Conservation (phyloP, 2,329 filamentous ascomycete species). For the Kalmusia sp. region DNA sequence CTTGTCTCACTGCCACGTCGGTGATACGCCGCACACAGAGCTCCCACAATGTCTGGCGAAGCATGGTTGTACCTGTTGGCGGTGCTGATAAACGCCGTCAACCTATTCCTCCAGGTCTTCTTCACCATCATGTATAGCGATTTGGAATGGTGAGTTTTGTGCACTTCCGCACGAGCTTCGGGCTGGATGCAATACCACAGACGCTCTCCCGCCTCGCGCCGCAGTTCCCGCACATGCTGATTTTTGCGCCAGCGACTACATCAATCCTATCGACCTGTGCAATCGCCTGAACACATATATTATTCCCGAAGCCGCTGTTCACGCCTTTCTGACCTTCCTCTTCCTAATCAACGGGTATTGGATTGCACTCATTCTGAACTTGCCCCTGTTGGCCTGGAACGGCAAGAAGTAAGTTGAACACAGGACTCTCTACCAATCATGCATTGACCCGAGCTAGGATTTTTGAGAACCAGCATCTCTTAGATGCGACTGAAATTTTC, state of each 20-base stretch:
- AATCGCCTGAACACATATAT: slow-evolving; percentile 99
- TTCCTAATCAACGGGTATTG: slow-evolving; percentile 99
- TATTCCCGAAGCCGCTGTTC: slow-evolving; percentile 95
- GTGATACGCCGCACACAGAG: slow-evolving; percentile 32
- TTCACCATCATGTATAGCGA: slow-evolving; percentile 99
- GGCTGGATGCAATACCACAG: neutral
- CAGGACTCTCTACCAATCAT: neutral
- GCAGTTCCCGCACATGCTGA: slow-evolving; percentile 33
- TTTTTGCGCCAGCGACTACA: slow-evolving; percentile 81
- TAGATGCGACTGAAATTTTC: slow-evolving; percentile 99
- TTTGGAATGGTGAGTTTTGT: slow-evolving; percentile 86
- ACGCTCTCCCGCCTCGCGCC: neutral
- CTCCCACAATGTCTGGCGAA: slow-evolving; percentile 85
- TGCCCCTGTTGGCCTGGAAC: slow-evolving; percentile 92
- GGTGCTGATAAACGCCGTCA: slow-evolving; percentile 99
- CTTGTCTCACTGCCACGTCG: slow-evolving; percentile 12
- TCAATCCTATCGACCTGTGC: slow-evolving; percentile 99
- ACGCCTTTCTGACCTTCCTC: slow-evolving; percentile 92
- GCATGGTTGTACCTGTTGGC: slow-evolving; percentile 97
- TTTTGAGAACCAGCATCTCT: slow-evolving; percentile 92
- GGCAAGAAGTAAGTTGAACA: slow-evolving; percentile 86
- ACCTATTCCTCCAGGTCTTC: slow-evolving; percentile 99
- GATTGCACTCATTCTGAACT: slow-evolving; percentile 88
- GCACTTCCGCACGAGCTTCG: neutral
- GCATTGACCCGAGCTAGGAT: slow-evolving; percentile 68